Conservation (phyloP, 2,329 filamentous ascomycete species). For the Cryoendolithus antarcticus region DNA sequence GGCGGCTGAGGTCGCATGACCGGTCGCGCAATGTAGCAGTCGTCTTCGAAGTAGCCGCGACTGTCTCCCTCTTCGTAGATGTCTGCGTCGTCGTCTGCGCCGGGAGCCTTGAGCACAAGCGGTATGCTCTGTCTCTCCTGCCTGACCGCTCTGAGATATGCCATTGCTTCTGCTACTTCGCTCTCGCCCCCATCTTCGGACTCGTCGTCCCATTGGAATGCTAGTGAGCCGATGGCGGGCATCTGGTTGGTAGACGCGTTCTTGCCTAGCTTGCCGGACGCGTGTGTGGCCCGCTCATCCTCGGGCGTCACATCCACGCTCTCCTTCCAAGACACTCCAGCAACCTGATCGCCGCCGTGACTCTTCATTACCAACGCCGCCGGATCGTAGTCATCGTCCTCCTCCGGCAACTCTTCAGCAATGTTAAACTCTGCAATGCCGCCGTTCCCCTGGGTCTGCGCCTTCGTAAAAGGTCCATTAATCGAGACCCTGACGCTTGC, state of each 20-base stretch:
- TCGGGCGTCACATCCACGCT: too few species aligned
- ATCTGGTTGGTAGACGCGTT: slow-evolving; percentile 14
- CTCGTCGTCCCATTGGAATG: slow-evolving; percentile 12
- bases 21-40: slow-evolving; percentile 59
- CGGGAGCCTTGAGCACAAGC: slow-evolving; percentile 12
- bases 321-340: too few species aligned
- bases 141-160: slow-evolving; percentile 21
- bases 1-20: slow-evolving; percentile 21
- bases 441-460: too few species aligned
- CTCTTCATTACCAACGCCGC: too few species aligned
- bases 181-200: slow-evolving; percentile 12
- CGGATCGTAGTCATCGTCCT: too few species aligned
- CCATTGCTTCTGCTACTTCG: slow-evolving; percentile 20
- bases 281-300: too few species aligned
- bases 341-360: too few species aligned
- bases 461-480: too few species aligned
- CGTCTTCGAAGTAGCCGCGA: slow-evolving; percentile 61
- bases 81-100: slow-evolving; percentile 22
- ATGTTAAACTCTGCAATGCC: too few species aligned
- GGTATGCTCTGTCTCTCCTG: slow-evolving; percentile 17
- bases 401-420: too few species aligned
- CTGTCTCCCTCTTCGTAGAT: slow-evolving; percentile 43
- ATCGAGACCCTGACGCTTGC: too few species aligned
- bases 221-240: slow-evolving; percentile 14
- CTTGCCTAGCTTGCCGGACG: slow-evolving; percentile 3